Base-by-base conservation (phyloP, 1,139 yeast genomes). In the Chernovozyma aurita region DNA sequence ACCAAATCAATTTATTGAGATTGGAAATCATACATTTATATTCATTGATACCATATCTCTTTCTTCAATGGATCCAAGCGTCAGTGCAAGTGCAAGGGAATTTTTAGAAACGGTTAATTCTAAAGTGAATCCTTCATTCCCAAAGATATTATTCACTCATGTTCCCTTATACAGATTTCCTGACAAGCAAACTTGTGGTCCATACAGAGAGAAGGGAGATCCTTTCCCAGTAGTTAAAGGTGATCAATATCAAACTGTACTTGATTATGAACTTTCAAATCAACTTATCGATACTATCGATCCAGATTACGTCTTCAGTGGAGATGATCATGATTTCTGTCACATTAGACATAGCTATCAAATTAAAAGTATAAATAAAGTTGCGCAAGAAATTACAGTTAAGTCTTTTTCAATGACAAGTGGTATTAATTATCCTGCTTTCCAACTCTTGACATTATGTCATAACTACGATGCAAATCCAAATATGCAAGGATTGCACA, bases 361-460 rank as follows among this genome's bases (percentile, higher is more conserved):
- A 13, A 44, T 53, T 11, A 53, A 56, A 18, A 65, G 68, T 1
- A 59, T 59, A 2, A 53, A 53, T 13, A 45, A 50, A 9, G 49
- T 50, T 5, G 74, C 85, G 0, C 78, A 81, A 34, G 98, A 92
- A 56, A 78, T 84, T 42, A 85, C 97, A 0, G 88, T 88, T 14
- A 92, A 92, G 53, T 77, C 95, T 1, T 79, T 85, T 39, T 85
- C 96, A 2, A 86, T 92, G 95, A 88, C 95, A 16, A 85, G 87
- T 73, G 97, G 97, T 0, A 80, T 92, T 27, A 60, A 69, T 21
- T 67, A 67, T 37, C 98, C 98, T 0, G 97, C 96, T 0, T 73
- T 88, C 34, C 97, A 92, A 53, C 59, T 92, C 28, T 59, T 92
- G 11, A 80, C 95, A 0, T 65, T 92, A 32, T 61, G 73, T 55